A percentile compares a stretch with the other conserved stretches of the same genome.
These are phyloP conservation scores for Solanum piurae DNA, from an alignment of 257 asterid species.

Conservation along the genomic window DNA sequence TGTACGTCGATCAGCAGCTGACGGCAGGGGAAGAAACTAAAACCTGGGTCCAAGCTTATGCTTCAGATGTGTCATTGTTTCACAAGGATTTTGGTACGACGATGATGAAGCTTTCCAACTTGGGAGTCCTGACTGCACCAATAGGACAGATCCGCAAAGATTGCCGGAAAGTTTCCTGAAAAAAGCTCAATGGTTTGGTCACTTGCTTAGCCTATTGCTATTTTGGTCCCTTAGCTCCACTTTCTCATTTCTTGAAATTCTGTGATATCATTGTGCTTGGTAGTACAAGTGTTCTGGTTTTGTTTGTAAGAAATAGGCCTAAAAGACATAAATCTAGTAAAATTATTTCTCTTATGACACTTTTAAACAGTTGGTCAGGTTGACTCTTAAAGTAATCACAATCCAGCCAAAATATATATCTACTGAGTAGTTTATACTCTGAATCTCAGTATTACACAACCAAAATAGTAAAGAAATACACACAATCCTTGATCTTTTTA, in stretches of 20 bases:
- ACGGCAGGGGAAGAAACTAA: slow-evolving; percentile 40
- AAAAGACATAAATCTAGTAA: background rate
- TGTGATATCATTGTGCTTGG: background rate
- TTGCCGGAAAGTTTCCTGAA: slow-evolving; percentile 38
- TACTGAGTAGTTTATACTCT: background rate
- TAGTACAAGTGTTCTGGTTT: background rate
- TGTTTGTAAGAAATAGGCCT: background rate
- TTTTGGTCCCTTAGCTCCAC: background rate
- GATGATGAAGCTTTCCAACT: slow-evolving; percentile 68
- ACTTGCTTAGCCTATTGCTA: background rate
- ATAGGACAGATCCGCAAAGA: slow-evolving; percentile 49
- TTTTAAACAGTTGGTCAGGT: background rate
- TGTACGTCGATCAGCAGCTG: slow-evolving; percentile 63
- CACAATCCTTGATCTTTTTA: background rate
- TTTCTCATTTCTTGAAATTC: background rate
- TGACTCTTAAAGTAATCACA: background rate
- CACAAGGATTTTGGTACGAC: slow-evolving; percentile 44
- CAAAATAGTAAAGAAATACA: background rate
- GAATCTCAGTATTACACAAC: background rate
- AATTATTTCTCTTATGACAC: background rate
- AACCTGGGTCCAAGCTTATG: slow-evolving; percentile 53
- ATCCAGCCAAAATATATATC: background rate
- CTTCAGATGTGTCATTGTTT: slow-evolving; percentile 42
- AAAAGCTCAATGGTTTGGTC: background rate
- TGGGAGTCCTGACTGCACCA: slow-evolving; percentile 27